Base-by-base conservation (phyloP, 164 flowering plant genomes). In the Platanus orientalis region DNA sequence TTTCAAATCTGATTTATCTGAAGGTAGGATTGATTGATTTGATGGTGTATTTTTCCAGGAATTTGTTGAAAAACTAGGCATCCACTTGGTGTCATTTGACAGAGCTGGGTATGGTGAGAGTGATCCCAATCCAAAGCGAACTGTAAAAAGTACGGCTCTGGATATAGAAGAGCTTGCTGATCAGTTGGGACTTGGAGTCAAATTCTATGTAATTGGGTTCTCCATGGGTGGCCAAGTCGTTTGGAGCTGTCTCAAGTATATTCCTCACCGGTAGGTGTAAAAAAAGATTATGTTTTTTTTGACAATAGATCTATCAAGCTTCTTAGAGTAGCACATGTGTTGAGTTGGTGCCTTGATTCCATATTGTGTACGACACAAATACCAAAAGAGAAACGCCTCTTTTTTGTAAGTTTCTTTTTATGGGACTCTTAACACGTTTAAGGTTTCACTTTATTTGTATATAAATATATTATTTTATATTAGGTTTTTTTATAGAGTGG, bases 91-190 rank as follows among this genome's bases (percentile, higher is more conserved):
- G 23, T 78, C 86, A 4, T 81, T 78, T 78, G 96, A 89, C 66
- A 70, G 92, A 71, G 82, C 92, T 19, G 96, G 96, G 24, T 87
- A 87, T 73, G 87, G 89, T 36, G 92, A 89, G 80, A 86, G 92
- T 69, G 92, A 84, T 73, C 85, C 96, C 24, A 61, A 87, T 62
- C 85, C 84, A 10, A 71, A 75, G 17, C 57, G 82, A 56, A 76
- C 86, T 7, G 69, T 65, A 25, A 83, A 85, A 65, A 89, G 89
- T 59, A 65, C 70, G 2, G 86, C 88, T 16, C 63, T 75, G 54
- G 96, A 89, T 64, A 70, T 89, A 48, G 87, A 87, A 70, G 89
- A 85, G 64, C 91, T 89, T 45, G 93, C 88, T 54, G 91, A 89
- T 67, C 80, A 80, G 56, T 64, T 89, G 71, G 79, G 57, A 25